phyloP scores from a whole-genome alignment of 805 yeast species.

The Isabelozyma gotoi region DNA sequence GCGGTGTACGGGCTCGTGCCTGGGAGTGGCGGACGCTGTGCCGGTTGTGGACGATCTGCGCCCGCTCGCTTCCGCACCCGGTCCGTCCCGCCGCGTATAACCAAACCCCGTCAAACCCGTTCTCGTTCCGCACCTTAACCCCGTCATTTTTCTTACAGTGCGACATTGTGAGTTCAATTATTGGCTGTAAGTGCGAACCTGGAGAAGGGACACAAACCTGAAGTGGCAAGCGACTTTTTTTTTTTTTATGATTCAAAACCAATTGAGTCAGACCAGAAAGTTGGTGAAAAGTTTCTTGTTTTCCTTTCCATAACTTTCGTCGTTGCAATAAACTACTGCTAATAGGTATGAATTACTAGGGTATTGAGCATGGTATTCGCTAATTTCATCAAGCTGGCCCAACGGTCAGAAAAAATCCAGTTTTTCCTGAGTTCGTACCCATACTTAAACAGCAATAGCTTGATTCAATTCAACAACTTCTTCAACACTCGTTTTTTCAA shows the following conservation, averaged over 20 bases:
- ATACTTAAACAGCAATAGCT: slow-evolving; percentile 9
- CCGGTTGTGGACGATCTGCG: too few relatives aligned
- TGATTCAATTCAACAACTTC: slow-evolving; percentile 7
- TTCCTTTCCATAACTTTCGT: too few relatives aligned
- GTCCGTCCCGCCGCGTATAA: neutral
- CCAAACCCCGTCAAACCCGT: neutral
- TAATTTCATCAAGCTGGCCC: slow-evolving; percentile 6
- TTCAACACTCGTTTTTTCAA: slow-evolving; percentile 5
- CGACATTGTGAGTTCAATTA: neutral
- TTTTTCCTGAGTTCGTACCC: slow-evolving; percentile 17
- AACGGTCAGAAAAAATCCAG: slow-evolving; percentile 7
- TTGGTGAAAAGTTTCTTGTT: neutral
- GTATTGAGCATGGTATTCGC: neutral
- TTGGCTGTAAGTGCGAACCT: neutral
- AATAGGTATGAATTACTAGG: neutral
- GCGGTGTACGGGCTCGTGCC: too few relatives aligned
- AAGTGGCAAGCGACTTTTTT: neutral
- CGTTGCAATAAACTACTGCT: too few relatives aligned
- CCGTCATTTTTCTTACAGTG: too few relatives aligned
- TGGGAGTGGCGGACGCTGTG: too few relatives aligned
- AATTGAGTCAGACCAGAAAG: too few relatives aligned
- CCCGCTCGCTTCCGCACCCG: too few relatives aligned
- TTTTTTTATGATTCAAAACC: too few relatives aligned
- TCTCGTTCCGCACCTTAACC: neutral
- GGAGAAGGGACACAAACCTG: neutral